Evolutionary conservation across 2,329 filamentous ascomycete species (phyloP).

Genomic region (Pyrenochaeta sp.): DNA sequence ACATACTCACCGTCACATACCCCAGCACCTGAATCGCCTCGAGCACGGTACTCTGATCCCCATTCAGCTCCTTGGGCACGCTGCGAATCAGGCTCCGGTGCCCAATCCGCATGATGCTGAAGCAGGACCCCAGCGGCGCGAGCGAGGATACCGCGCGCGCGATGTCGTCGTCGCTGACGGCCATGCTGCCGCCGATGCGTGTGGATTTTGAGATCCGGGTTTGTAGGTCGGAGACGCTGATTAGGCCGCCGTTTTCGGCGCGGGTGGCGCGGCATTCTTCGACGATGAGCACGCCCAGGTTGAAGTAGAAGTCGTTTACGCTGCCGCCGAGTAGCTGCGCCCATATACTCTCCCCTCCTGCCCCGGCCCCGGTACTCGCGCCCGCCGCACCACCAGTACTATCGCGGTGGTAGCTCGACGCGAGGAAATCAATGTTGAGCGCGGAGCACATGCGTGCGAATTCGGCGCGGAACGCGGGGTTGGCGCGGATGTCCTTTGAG

Average conservation of each 20-base stretch:
- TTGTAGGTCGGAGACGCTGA: conserved; percentile 81
- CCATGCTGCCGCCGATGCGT: conserved; percentile 71
- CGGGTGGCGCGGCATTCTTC: conserved; percentile 89
- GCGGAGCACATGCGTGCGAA: conserved; percentile 98
- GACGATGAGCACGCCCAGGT: conserved; percentile 92
- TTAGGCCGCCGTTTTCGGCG: conserved; percentile 89
- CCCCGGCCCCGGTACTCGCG: conserved; percentile 48
- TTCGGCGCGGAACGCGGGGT: conserved; percentile 93
- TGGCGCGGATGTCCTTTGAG: conserved; percentile 92
- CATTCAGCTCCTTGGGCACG: conserved; percentile 93
- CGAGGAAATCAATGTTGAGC: conserved; percentile 93
- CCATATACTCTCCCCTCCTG: conserved; percentile 76
- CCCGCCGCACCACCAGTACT: conserved; percentile 45
- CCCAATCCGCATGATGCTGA: conserved; percentile 84
- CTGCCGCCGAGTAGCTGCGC: conserved; percentile 88
- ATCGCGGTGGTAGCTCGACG: conserved; percentile 60
- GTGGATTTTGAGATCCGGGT: conserved; percentile 76
- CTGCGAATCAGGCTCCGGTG: conserved; percentile 87
- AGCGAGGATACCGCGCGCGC: conserved; percentile 87
- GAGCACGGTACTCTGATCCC: conserved; percentile 88
- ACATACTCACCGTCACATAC: conserved; percentile 88
- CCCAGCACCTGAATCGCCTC: conserved; percentile 91
- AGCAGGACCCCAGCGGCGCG: conserved; percentile 85
- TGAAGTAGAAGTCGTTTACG: conserved; percentile 99
- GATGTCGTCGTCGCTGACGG: conserved; percentile 91